These are phyloP conservation scores for Gyromitra esculenta DNA, from an alignment of 2,329 filamentous ascomycete species.

Conservation along the genomic window DNA sequence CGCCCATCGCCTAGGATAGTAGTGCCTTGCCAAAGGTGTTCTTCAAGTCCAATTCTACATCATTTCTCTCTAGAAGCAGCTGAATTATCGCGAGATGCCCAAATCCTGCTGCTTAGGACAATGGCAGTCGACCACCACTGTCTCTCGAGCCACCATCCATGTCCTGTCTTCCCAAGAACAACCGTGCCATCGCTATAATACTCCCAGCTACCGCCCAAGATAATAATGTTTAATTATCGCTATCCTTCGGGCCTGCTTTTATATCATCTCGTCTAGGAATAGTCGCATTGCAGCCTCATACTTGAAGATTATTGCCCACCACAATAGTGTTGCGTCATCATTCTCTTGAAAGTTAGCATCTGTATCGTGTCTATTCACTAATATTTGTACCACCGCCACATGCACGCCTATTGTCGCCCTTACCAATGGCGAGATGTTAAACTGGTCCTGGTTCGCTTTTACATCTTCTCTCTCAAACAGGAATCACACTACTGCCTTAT, in stretches of 20 bases:
- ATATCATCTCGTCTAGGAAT: conserved; percentile 12
- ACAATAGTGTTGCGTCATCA: conserved; percentile 26
- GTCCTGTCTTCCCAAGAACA: background rate
- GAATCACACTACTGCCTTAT: conserved; percentile 32
- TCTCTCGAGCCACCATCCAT: conserved; percentile 34
- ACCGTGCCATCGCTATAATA: background rate
- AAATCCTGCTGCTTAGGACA: conserved; percentile 31
- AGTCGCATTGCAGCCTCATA: background rate
- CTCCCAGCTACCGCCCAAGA: conserved; percentile 28
- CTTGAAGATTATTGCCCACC: conserved; percentile 3
- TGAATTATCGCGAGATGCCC: conserved; percentile 40
- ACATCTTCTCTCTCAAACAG: conserved; percentile 47
- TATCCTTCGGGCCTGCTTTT: background rate
- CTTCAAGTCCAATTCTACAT: conserved; percentile 25
- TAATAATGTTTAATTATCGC: conserved; percentile 17
- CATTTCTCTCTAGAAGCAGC: conserved; percentile 50
- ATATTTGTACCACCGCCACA: background rate
- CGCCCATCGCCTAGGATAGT: background rate
- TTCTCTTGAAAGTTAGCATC: background rate
- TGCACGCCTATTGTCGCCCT: conserved; percentile 37
- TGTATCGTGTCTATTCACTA: conserved; percentile 13
- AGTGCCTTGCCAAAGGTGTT: conserved; percentile 48
- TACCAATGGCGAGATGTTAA: conserved; percentile 46
- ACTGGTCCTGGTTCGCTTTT: conserved; percentile 39
- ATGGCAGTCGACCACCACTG: conserved; percentile 34